Percentiles rank a stretch among this genome's conserved stretches.
These are phyloP conservation scores for Hondaea fermentalgiana DNA, from an alignment of 108 stramenopile species.

Conservation along the genomic window DNA sequence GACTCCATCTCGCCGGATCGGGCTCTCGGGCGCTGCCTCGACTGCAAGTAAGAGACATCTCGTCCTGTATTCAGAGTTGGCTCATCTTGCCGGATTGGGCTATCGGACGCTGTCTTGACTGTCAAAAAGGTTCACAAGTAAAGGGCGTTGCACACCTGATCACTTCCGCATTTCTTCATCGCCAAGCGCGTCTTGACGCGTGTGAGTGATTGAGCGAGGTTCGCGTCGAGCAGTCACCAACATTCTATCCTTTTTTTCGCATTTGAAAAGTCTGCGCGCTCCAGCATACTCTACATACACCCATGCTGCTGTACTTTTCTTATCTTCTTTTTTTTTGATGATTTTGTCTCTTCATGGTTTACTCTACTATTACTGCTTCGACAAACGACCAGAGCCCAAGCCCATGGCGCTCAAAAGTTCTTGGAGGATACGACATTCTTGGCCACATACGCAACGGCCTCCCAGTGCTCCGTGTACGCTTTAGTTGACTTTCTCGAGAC, in stretches of 20 bases:
- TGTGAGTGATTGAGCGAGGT: too few relatives aligned
- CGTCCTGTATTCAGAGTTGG: too few relatives aligned
- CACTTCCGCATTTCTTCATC: too few relatives aligned
- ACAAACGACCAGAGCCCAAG: not conserved
- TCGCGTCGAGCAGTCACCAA: too few relatives aligned
- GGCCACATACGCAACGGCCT: not conserved
- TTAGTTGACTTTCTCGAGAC: not conserved
- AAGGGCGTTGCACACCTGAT: too few relatives aligned
- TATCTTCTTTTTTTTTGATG: not conserved
- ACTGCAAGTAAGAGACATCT: not conserved
- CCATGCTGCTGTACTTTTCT: not conserved
- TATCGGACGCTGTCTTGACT: too few relatives aligned
- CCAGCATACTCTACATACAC: too few relatives aligned
- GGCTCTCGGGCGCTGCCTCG: not conserved
- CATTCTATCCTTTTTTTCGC: too few relatives aligned
- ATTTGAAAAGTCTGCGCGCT: too few relatives aligned
- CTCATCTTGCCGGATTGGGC: too few relatives aligned
- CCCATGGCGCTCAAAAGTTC: not conserved
- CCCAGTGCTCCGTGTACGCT: conserved; percentile 16
- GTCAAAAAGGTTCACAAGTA: too few relatives aligned
- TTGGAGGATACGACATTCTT: not conserved
- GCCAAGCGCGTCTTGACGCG: too few relatives aligned
- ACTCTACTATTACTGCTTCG: not conserved
- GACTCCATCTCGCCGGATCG: not conserved
- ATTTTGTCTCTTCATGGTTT: not conserved